phyloP scores from a whole-genome alignment of 176 grass and related monocot species.

The Melocanna baccifera region DNA sequence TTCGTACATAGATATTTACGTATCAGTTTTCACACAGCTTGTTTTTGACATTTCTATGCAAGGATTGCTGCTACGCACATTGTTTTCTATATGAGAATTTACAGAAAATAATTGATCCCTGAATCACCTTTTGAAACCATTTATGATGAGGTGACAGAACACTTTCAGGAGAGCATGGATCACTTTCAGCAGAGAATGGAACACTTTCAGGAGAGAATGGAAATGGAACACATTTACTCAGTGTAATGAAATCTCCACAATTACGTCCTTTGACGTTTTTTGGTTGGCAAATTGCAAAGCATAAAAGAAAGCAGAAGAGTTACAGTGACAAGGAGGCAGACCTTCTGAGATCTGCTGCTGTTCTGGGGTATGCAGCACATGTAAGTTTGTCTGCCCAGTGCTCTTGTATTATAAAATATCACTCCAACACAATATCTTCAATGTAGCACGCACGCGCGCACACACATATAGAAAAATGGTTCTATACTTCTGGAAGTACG shows the following conservation, averaged over 20 bases:
- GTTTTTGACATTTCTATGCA: background rate
- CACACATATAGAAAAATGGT: too few relatives aligned
- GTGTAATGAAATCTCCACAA: slow-evolving; percentile 26
- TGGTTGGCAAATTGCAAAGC: slow-evolving; percentile 40
- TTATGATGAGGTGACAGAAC: slow-evolving; percentile 25
- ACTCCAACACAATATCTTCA: background rate
- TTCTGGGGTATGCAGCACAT: slow-evolving; percentile 58
- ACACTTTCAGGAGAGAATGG: background rate
- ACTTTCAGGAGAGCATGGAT: slow-evolving; percentile 37
- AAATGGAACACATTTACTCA: slow-evolving; percentile 4
- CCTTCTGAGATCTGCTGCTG: slow-evolving; percentile 43
- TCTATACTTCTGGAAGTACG: too few relatives aligned
- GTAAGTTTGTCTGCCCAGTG: slow-evolving; percentile 26
- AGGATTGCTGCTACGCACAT: background rate
- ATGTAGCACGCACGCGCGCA: too few relatives aligned
- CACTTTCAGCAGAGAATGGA: slow-evolving; percentile 20
- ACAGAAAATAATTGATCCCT: background rate
- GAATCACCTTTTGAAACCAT: background rate
- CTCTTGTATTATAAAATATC: background rate
- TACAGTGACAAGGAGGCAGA: slow-evolving; percentile 11
- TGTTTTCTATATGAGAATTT: background rate
- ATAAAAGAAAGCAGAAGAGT: slow-evolving; percentile 21
- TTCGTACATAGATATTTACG: background rate
- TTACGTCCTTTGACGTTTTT: slow-evolving; percentile 3
- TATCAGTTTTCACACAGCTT: background rate